Evolutionary conservation across 2,329 filamentous ascomycete species (phyloP).

Genomic region (Ilyonectria mors-panacis): DNA sequence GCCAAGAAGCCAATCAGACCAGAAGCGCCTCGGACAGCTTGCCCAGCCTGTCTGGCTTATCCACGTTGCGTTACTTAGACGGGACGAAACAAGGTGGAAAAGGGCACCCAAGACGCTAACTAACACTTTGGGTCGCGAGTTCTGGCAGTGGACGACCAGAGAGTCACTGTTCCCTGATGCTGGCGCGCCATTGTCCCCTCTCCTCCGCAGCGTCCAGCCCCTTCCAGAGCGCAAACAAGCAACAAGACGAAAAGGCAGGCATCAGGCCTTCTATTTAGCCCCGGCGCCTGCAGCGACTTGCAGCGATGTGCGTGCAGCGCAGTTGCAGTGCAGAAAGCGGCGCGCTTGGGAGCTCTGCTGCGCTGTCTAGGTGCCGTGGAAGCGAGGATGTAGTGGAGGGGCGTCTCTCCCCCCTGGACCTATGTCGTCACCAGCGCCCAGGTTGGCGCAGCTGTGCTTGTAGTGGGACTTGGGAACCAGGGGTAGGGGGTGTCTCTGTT

Average conservation of each 20-base stretch:
- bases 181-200: neutral
- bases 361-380: neutral
- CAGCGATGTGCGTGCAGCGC: neutral
- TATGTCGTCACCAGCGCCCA: conserved; percentile 24
- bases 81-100: conserved; percentile 22
- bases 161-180: conserved; percentile 5
- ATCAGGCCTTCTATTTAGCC: neutral
- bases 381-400: neutral
- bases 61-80: conserved; percentile 19
- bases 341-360: neutral
- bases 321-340: neutral
- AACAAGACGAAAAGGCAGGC: neutral
- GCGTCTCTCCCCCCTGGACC: conserved; percentile 1
- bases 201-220: conserved; percentile 3
- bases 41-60: conserved; percentile 2
- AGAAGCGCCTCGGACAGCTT: neutral
- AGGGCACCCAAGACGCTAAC: conserved; percentile 20
- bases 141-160: conserved; percentile 6
- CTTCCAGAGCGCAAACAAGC: neutral
- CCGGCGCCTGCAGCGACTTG: neutral
- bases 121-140: neutral
- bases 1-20: neutral
- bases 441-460: conserved; percentile 6
- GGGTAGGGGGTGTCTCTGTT: conserved; percentile 12
- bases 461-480: conserved; percentile 15